Evolutionary conservation across 306 rosid genomes (phyloP), one percentile per base, ranked within the genome.

Genomic region (Mucuna pruriens): DNA sequence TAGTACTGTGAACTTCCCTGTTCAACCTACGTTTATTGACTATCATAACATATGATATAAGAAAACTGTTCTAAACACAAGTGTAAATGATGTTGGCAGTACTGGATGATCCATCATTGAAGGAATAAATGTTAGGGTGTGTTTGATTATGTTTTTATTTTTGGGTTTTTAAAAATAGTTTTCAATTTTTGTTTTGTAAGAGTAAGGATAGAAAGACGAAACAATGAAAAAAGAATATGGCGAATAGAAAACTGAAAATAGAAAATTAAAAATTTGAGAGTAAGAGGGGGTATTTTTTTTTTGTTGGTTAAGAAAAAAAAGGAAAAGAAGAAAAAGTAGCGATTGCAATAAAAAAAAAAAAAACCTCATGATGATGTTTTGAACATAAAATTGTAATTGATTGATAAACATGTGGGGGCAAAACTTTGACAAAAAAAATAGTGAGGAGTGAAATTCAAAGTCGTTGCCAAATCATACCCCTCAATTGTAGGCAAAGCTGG

Each of bases 321-420:
- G 31, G 9, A 17, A 51, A 51, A 29, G 44, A 40, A 1, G 39
- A 13, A 73, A 38, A 13, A 26, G 80, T 12, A 26, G 40, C 31
- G 10, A 75, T 74, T 65, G 48, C 39, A 7, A 74, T 39, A 12
- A 26, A 20, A 22, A 54, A 74, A 51, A 12, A 26, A 20, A 22
- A 54, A 51, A 34, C 13, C 51, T 64, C 15, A 29, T 81, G 49
- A 65, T 58, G 78, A 71, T 42, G 72, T 70, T 70, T 48, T 22
- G 64, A 45, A 60, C 72, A 71, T 9, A 57, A 70, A 33, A 71
- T 58, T 45, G 15, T 71, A 57, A 17, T 16, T 55, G 64, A 71
- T 71, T 71, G 44, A 71, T 23, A 71, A 71, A 44, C 78, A 71
- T 71, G 78, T 16, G 1, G 1, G 65, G 55, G 66, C 29, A 68